These are phyloP conservation scores for Cytospora chrysosperma DNA, from an alignment of 2,329 filamentous ascomycete species.

Conservation along the genomic window DNA sequence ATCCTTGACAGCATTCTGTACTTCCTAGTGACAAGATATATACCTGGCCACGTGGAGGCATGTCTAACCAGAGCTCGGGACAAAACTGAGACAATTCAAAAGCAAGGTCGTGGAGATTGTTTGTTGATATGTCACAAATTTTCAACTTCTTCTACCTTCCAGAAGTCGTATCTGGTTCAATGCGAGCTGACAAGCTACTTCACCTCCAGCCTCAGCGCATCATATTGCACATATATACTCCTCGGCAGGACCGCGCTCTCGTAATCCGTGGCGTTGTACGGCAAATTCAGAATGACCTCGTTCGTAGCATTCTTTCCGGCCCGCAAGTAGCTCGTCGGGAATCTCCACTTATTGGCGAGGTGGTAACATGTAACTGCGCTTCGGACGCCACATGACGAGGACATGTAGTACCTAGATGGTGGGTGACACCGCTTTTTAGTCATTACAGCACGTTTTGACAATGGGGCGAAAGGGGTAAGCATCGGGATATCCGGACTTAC, in stretches of 20 bases:
- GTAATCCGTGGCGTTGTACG: constrained; percentile 57
- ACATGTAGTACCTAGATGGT: constrained; percentile 53
- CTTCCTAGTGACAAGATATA: no score
- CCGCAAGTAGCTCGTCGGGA: constrained; percentile 48
- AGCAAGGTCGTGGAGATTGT: no score
- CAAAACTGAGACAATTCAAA: no score
- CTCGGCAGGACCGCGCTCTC: constrained; percentile 56
- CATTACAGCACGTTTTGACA: background rate
- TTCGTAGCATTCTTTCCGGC: constrained; percentile 47
- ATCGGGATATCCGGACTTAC: constrained; percentile 32
- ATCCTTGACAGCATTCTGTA: no score
- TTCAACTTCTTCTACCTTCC: background rate
- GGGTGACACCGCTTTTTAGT: background rate
- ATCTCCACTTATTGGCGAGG: constrained; percentile 57
- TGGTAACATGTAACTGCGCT: constrained; percentile 63
- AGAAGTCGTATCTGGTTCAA: background rate
- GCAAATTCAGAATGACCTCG: constrained; percentile 55
- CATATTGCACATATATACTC: constrained; percentile 63
- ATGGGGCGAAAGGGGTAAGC: no score
- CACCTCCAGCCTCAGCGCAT: constrained; percentile 61
- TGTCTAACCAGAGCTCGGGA: no score
- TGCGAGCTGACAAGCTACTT: constrained; percentile 29
- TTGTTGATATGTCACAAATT: background rate
- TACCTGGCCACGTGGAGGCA: no score
- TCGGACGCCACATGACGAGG: constrained; percentile 59